Evolutionary conservation across 169 alveolate species (phyloP), one percentile per base, ranked within the genome.

Genomic region (Plasmodium falciparum): DNA sequence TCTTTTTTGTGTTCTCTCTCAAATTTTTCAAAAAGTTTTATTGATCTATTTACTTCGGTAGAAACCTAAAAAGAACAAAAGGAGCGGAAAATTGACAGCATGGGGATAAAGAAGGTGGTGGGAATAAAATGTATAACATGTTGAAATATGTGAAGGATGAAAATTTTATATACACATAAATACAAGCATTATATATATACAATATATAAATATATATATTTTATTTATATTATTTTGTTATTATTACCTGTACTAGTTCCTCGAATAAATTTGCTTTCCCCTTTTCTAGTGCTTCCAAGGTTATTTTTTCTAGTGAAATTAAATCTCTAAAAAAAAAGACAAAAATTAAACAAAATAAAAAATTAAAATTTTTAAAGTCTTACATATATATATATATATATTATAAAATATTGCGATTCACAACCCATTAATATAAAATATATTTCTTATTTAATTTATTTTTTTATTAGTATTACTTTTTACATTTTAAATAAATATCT

Each of bases 401-500:
- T 65, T 22, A 22, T 2, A 17, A 33, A 33, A 33, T 33, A 33
- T 33, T 5, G 45, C 7, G 1, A 33, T 33, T 33, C 45, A 33
- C 45, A 33, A 5, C 45, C 9, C 8, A 33, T 33, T 33, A 5
- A 5, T 33, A 33, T 33, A 33, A 33, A 33, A 33, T 33, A 11
- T 29, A 8, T 26, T 26, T 65, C 39, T 29, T 26, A 26, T 65
- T 65, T 11, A 1, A 9, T 26, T 65, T 65, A 9, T 29, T 11
- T 65, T 54, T 54, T 65, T 65, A 17, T 17, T 8, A 22, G 67
- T 50, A 78, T 80, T 80, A 80, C 90, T 67, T 80, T 80, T 80
- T 80, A 80, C 90, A 80, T 67, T 80, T 67, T 62, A 63, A 24
- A 62, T 80, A 80, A 56, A 80, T 80, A 47, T 80, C 90, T 47